Evolutionary conservation across 1,139 yeast genomes (phyloP).

Genomic region (Candida tropicalis): DNA sequence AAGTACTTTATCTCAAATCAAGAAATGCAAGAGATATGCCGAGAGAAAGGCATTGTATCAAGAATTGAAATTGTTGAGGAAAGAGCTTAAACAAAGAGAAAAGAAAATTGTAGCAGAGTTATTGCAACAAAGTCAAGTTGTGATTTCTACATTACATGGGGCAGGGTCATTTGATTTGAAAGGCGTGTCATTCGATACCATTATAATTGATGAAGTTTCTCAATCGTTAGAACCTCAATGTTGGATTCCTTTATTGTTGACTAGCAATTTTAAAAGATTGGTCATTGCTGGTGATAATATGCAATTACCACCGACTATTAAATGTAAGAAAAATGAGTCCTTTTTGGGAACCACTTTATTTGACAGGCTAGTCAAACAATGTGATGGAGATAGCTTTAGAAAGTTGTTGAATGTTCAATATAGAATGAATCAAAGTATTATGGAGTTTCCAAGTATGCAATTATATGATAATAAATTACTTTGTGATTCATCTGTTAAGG

Average conservation of each 20-base stretch:
- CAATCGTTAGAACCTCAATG: conserved; percentile 95
- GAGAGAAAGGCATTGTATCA: conserved; percentile 70
- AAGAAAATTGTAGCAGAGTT: conserved; percentile 62
- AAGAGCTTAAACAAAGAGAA: conserved; percentile 71
- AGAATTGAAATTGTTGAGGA: conserved; percentile 67
- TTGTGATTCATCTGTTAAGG: conserved; percentile 64
- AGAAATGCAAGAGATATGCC: conserved; percentile 64
- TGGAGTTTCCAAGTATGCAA: conserved; percentile 73
- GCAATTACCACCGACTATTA: conserved; percentile 83
- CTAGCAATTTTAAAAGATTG: conserved; percentile 58
- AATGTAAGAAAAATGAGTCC: conserved; percentile 30
- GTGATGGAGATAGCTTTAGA: conserved; percentile 50
- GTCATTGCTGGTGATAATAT: conserved; percentile 86
- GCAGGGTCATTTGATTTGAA: conserved; percentile 70
- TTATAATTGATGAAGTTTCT: conserved; percentile 93
- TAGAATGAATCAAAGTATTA: conserved; percentile 78
- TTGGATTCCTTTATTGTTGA: conserved; percentile 88
- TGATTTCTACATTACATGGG: conserved; percentile 85
- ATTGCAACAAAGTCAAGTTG: conserved; percentile 63
- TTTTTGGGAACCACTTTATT: conserved; percentile 61
- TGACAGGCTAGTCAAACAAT: conserved; percentile 70
- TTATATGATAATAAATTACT: conserved; percentile 64
- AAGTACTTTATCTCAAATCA: conserved; percentile 55
- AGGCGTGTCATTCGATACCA: conserved; percentile 64
- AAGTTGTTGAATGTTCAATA: conserved; percentile 72